These are phyloP conservation scores for Coniochaeta sp. DNA, from an alignment of 2,329 filamentous ascomycete species.

Conservation along the genomic window DNA sequence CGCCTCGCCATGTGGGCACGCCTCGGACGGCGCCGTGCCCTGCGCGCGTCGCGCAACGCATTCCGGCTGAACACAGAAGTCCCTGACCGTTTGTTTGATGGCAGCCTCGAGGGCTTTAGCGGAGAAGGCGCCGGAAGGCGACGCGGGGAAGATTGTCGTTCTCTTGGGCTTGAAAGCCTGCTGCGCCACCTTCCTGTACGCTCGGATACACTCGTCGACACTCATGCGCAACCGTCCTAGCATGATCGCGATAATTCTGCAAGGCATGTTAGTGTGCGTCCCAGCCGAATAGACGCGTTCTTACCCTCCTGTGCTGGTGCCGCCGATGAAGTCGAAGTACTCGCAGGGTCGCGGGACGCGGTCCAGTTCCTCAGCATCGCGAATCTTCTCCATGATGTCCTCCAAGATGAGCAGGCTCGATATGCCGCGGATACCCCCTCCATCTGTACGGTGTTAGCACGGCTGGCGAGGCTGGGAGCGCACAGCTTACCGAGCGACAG, in stretches of 20 bases:
- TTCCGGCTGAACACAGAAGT: conserved; percentile 9
- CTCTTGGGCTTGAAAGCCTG: conserved; percentile 16
- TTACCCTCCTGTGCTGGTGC: conserved; percentile 21
- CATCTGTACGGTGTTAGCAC: too few species aligned
- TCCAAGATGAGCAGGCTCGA: conserved; percentile 19
- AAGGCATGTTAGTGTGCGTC: background rate
- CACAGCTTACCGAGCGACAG: conserved; percentile 2
- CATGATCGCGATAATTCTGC: conserved; percentile 21
- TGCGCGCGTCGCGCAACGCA: conserved; percentile 6
- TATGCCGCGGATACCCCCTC: conserved; percentile 18
- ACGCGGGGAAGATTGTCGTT: conserved; percentile 6
- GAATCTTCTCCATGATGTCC: conserved; percentile 16
- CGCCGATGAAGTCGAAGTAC: conserved; percentile 21
- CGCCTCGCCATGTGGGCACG: conserved; percentile 15
- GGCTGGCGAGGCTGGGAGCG: conserved; percentile 3
- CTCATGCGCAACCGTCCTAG: conserved; percentile 18
- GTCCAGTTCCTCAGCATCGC: conserved; percentile 7
- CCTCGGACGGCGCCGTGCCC: conserved; percentile 5
- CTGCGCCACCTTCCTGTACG: conserved; percentile 11
- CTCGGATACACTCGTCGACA: conserved; percentile 16
- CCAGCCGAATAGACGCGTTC: background rate
- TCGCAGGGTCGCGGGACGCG: conserved; percentile 17
- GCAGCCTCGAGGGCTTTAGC: conserved; percentile 17
- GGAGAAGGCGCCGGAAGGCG: conserved; percentile 16
- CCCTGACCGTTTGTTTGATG: conserved; percentile 13